phyloP scores from a whole-genome alignment of 768 basidiomycete genomes.

The Leccinum pellstonianum region DNA sequence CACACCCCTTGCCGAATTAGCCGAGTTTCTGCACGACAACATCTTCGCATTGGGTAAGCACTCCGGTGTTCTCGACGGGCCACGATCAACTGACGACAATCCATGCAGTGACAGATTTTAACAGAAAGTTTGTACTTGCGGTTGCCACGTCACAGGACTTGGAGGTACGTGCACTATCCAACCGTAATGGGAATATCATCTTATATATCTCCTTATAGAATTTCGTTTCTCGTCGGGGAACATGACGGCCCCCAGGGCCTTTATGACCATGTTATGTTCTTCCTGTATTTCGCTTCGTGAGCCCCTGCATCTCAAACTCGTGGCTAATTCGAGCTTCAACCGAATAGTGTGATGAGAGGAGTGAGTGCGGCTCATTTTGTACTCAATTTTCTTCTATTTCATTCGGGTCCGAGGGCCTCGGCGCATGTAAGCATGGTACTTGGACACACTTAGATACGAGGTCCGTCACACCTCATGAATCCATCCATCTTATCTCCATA shows the following conservation, averaged over 20 bases:
- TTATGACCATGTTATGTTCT: not conserved
- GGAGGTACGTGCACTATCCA: slow-evolving; percentile 33
- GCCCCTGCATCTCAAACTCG: not conserved
- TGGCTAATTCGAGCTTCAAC: not conserved
- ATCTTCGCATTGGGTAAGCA: slow-evolving; percentile 72
- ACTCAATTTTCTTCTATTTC: not conserved
- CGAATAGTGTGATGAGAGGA: not conserved
- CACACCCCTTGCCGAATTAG: slow-evolving; percentile 78
- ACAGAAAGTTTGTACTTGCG: slow-evolving; percentile 79
- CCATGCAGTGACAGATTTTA: slow-evolving; percentile 71
- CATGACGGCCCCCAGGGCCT: slow-evolving; percentile 8
- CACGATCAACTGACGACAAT: slow-evolving; percentile 1
- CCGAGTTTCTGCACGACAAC: slow-evolving; percentile 68
- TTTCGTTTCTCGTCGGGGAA: slow-evolving; percentile 31
- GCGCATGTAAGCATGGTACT: not conserved
- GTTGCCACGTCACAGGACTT: slow-evolving; percentile 79
- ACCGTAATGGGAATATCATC: not conserved
- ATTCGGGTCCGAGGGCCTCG: not conserved
- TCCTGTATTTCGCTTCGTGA: not conserved
- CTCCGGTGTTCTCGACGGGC: not conserved
- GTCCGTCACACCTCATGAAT: not conserved
- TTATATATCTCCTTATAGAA: slow-evolving; percentile 17
- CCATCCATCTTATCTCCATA: not conserved
- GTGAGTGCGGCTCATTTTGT: not conserved
- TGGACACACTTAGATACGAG: not conserved